phyloP scores from a whole-genome alignment of 345 rosid genomes.

The Pistacia atlantica region DNA sequence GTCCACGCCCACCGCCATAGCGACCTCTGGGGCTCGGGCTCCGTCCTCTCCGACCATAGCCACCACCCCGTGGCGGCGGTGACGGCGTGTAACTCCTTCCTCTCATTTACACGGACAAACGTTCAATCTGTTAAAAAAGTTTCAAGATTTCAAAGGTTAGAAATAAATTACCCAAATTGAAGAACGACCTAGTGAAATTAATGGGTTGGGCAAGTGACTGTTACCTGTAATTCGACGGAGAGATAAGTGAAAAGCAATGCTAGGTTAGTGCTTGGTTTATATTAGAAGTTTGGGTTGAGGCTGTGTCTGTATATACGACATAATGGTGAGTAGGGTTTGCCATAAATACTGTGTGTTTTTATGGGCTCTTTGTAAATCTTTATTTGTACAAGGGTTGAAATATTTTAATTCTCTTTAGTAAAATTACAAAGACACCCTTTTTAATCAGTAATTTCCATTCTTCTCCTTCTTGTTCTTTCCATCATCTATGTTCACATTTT shows the following conservation, averaged over 20 bases:
- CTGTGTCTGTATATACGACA: too few species aligned
- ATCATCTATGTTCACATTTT: too few species aligned
- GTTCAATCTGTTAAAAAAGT: neutral
- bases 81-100: conserved; percentile 89
- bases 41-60: conserved; percentile 71
- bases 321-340: too few species aligned
- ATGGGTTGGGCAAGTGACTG: neutral
- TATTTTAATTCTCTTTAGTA: too few species aligned
- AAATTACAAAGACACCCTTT: too few species aligned
- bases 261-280: neutral
- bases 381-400: too few species aligned
- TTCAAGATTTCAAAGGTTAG: neutral
- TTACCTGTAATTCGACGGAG: neutral
- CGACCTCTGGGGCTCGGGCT: conserved; percentile 93
- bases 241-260: neutral
- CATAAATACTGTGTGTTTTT: too few species aligned
- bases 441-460: too few species aligned
- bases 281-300: too few species aligned
- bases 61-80: conserved; percentile 61
- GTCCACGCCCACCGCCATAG: conserved; percentile 57
- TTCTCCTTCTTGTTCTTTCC: too few species aligned
- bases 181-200: neutral
- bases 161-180: neutral
- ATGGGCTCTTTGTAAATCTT: too few species aligned
- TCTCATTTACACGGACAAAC: conserved; percentile 55